phyloP scores from a whole-genome alignment of 1,284 basidiomycete species.

The Cryptococcus sp. region DNA sequence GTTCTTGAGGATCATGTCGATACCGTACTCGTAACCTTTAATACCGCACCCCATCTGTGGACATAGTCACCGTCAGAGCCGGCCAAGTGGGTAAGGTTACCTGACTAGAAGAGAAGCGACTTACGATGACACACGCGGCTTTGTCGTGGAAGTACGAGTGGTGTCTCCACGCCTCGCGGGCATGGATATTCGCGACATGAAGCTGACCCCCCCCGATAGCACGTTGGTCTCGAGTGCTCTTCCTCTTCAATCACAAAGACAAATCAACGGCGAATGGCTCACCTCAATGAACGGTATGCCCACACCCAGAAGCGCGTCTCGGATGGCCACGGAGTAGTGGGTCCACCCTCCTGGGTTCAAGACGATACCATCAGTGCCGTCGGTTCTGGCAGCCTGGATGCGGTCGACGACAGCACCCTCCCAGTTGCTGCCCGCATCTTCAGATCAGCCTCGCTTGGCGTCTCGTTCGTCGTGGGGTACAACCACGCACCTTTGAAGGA shows the following conservation, averaged over 20 bases:
- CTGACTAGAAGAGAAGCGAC: background rate
- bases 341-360: constrained; percentile 46
- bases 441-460: background rate
- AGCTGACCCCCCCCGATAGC: constrained; percentile 7
- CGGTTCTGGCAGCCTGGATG: constrained; percentile 37
- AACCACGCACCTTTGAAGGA: constrained; percentile 41
- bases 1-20: constrained; percentile 19
- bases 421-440: constrained; percentile 34
- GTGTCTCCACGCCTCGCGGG: constrained; percentile 45
- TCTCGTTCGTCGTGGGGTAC: too few relatives aligned
- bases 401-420: constrained; percentile 46
- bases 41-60: constrained; percentile 22
- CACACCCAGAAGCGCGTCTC: constrained; percentile 41
- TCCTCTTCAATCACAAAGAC: too few relatives aligned
- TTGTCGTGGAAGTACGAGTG: constrained; percentile 45
- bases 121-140: constrained; percentile 38
- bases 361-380: constrained; percentile 37
- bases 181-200: constrained; percentile 47
- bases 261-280: background rate
- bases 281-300: constrained; percentile 47
- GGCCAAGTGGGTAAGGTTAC: background rate
- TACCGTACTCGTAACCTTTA: constrained; percentile 19
- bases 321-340: constrained; percentile 43
- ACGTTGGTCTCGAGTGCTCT: background rate
- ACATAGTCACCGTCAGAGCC: background rate